These are phyloP conservation scores for Parietaria judaica DNA, from an alignment of 306 rosid species.

Conservation along the genomic window DNA sequence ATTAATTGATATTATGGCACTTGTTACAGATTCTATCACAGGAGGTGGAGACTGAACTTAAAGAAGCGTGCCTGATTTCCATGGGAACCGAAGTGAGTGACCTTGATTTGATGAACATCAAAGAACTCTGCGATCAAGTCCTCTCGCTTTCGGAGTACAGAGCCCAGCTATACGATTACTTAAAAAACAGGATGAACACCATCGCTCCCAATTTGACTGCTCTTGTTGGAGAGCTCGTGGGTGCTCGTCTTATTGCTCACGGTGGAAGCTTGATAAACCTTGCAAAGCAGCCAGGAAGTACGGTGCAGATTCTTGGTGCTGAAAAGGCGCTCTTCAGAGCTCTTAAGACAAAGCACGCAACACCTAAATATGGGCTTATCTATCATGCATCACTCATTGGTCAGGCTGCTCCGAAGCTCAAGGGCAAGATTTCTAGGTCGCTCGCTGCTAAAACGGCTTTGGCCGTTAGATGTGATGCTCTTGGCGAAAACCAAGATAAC, in stretches of 20 bases:
- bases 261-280: constrained; percentile 90
- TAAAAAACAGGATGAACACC: constrained; percentile 82
- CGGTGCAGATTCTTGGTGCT: constrained; percentile 91
- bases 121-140: constrained; percentile 86
- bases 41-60: constrained; percentile 67
- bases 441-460: constrained; percentile 82
- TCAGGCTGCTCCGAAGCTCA: constrained; percentile 79
- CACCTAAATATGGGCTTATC: constrained; percentile 91
- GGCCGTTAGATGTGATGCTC: constrained; percentile 82
- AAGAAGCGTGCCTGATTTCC: constrained; percentile 80
- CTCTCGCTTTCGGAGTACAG: constrained; percentile 84
- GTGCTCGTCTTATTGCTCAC: constrained; percentile 96
- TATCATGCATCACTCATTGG: constrained; percentile 94
- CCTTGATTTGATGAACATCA: constrained; percentile 70
- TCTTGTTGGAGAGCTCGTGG: constrained; percentile 89
- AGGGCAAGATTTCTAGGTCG: constrained; percentile 86
- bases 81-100: constrained; percentile 99
- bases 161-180: constrained; percentile 76
- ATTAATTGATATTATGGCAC: background rate
- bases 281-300: constrained; percentile 97
- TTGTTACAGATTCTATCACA: constrained; percentile 55
- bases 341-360: constrained; percentile 85
- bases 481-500: constrained; percentile 72
- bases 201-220: constrained; percentile 95
- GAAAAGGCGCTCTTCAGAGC: constrained; percentile 96